Conservation (phyloP, 2,329 filamentous ascomycete species). For the Parafenestella ontariensis region DNA sequence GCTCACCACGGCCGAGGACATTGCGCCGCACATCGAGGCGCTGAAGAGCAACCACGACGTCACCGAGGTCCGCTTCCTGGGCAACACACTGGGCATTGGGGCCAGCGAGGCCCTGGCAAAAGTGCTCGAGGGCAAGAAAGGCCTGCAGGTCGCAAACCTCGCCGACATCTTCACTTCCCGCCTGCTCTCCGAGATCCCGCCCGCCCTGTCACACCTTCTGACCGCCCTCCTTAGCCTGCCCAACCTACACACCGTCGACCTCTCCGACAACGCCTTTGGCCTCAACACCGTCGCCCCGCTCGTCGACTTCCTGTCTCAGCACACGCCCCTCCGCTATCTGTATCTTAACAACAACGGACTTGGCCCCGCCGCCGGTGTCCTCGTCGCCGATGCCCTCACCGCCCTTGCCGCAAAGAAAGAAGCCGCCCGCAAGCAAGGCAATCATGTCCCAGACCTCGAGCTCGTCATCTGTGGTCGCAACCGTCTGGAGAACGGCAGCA, state of each 20-base stretch:
- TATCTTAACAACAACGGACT: slow-evolving; percentile 99
- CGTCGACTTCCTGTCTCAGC: slow-evolving; percentile 86
- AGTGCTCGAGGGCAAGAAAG: slow-evolving; percentile 84
- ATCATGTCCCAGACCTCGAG: slow-evolving; percentile 82
- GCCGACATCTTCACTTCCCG: slow-evolving; percentile 98
- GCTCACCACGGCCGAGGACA: slow-evolving; percentile 85
- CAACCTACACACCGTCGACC: slow-evolving; percentile 87
- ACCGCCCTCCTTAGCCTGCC: slow-evolving; percentile 85
- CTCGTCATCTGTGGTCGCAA: slow-evolving; percentile 98
- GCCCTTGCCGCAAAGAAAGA: slow-evolving; percentile 85
- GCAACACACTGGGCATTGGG: slow-evolving; percentile 90
- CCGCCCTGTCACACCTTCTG: slow-evolving; percentile 83
- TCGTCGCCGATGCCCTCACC: slow-evolving; percentile 86
- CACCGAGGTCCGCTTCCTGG: slow-evolving; percentile 84
- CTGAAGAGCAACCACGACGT: slow-evolving; percentile 75
- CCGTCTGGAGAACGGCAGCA: slow-evolving; percentile 92
- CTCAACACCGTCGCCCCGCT: slow-evolving; percentile 93
- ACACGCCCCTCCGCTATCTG: slow-evolving; percentile 89
- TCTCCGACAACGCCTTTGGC: slow-evolving; percentile 98
- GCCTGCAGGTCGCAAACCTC: slow-evolving; percentile 79
- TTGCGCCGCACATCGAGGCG: slow-evolving; percentile 81
- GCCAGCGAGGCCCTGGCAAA: slow-evolving; percentile 86
- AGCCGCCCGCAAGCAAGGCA: slow-evolving; percentile 73
- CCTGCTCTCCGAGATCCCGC: slow-evolving; percentile 90
- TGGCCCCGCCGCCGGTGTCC: slow-evolving; percentile 86